phyloP scores from a whole-genome alignment of 129 eudicot genomes.

The Helianthus tuberosus region DNA sequence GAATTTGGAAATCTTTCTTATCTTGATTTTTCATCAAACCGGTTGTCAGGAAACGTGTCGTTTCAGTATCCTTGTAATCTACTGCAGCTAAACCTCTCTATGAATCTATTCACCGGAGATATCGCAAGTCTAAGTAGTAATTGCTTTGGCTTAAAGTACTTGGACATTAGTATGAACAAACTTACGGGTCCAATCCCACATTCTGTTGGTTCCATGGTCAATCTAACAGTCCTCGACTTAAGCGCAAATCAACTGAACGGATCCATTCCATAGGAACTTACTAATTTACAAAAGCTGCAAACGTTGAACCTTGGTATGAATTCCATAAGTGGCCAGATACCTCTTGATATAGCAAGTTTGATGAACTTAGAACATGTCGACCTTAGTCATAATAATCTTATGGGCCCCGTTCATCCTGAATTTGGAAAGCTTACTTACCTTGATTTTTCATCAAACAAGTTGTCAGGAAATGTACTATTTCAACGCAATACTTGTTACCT shows the following conservation, averaged over 20 bases:
- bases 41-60: neutral
- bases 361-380: neutral
- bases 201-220: conserved; percentile 4
- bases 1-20: neutral
- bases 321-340: conserved; percentile 4
- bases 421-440: conserved; percentile 3
- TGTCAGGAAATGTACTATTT: neutral
- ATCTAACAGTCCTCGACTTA: neutral
- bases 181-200: conserved; percentile 7
- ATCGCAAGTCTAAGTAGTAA: neutral
- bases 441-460: conserved; percentile 18
- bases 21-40: conserved; percentile 26
- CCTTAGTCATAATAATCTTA: conserved; percentile 5
- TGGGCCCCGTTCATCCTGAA: neutral
- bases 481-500: too few relatives aligned
- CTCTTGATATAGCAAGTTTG: neutral
- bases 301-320: conserved; percentile 13
- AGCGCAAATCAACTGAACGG: conserved; percentile 3
- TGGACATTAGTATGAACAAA: conserved; percentile 8
- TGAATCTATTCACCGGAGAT: conserved; percentile 3
- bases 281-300: neutral
- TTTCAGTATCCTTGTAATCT: neutral
- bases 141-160: neutral
- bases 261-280: conserved; percentile 2
- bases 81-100: conserved; percentile 9